Percentiles rank a stretch among this genome's conserved stretches.
These are phyloP conservation scores for Tubosaeta brunneosetosa DNA, from an alignment of 768 basidiomycete species.

Conservation along the genomic window DNA sequence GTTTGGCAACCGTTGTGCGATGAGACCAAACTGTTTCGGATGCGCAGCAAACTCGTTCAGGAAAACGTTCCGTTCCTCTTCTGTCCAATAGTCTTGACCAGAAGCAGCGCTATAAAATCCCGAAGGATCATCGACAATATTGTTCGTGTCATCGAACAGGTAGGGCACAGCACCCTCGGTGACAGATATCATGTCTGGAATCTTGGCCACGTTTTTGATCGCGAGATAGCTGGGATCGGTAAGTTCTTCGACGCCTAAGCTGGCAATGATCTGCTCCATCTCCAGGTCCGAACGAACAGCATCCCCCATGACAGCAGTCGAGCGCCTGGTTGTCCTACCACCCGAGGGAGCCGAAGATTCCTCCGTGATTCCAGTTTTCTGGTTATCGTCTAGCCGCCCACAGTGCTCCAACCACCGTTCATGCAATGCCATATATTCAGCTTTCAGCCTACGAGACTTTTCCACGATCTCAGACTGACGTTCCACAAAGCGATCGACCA, in stretches of 20 bases:
- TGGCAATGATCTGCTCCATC: slow-evolving; percentile 97
- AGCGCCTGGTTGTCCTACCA: slow-evolving; percentile 67
- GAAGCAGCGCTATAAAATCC: slow-evolving; percentile 72
- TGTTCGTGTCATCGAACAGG: slow-evolving; percentile 81
- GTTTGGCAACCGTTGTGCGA: slow-evolving; percentile 72
- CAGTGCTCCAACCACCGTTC: slow-evolving; percentile 73
- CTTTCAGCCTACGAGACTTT: slow-evolving; percentile 54
- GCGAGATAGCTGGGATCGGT: slow-evolving; percentile 92
- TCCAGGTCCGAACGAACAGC: slow-evolving; percentile 92
- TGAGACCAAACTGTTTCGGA: slow-evolving; percentile 96
- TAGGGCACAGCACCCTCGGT: slow-evolving; percentile 55
- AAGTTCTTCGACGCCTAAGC: slow-evolving; percentile 84
- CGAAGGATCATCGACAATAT: slow-evolving; percentile 67
- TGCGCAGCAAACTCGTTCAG: slow-evolving; percentile 74
- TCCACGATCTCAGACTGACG: slow-evolving; percentile 46
- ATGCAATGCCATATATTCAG: slow-evolving; percentile 66
- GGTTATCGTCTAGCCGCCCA: slow-evolving; percentile 53
- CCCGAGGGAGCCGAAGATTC: slow-evolving; percentile 39
- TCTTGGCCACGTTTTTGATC: slow-evolving; percentile 73
- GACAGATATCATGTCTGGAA: slow-evolving; percentile 88
- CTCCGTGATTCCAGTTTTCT: slow-evolving; percentile 30
- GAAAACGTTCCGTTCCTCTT: slow-evolving; percentile 75
- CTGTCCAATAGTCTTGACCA: slow-evolving; percentile 83
- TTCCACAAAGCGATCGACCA: slow-evolving; percentile 51
- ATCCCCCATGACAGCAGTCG: slow-evolving; percentile 71